Evolutionary conservation across 2,329 filamentous ascomycete species (phyloP).

Genomic region (Thielaviopsis punctulata): DNA sequence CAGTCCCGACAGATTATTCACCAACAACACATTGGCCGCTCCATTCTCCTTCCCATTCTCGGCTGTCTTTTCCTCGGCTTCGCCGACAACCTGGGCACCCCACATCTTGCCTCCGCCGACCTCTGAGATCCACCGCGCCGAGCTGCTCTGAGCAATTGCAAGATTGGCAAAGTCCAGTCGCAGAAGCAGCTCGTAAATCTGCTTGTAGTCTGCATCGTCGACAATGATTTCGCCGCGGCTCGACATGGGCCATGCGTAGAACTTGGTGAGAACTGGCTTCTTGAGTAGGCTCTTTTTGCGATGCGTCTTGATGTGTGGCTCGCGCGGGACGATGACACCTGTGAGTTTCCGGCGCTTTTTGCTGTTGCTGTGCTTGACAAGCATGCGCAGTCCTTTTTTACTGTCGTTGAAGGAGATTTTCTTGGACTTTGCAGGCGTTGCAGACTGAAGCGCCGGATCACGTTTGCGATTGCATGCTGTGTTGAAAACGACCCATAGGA

Average conservation of each 20-base stretch:
- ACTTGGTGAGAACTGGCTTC: conserved; percentile 34
- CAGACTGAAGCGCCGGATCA: conserved; percentile 9
- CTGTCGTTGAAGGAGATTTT: neutral
- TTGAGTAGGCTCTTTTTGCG: conserved; percentile 31
- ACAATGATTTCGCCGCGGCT: conserved; percentile 49
- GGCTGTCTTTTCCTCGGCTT: conserved; percentile 8
- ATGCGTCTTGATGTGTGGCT: conserved; percentile 47
- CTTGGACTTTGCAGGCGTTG: neutral
- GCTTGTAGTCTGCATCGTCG: conserved; percentile 45
- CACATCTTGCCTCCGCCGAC: conserved; percentile 25
- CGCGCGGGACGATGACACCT: conserved; percentile 45
- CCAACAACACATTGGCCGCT: conserved; percentile 10
- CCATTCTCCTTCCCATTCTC: neutral
- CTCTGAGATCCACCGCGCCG: conserved; percentile 53
- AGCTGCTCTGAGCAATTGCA: conserved; percentile 45
- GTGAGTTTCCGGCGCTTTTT: conserved; percentile 31
- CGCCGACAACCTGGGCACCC: conserved; percentile 2
- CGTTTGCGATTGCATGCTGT: conserved; percentile 18
- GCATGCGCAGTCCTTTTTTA: neutral
- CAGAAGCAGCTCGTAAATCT: conserved; percentile 51
- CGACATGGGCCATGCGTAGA: conserved; percentile 47
- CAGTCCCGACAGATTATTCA: conserved; percentile 32
- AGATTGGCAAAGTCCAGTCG: conserved; percentile 56
- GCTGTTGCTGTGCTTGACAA: conserved; percentile 16
- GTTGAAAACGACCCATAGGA: conserved; percentile 82